Conservation (phyloP, 768 basidiomycete species). For the Naganishia antarctica region DNA sequence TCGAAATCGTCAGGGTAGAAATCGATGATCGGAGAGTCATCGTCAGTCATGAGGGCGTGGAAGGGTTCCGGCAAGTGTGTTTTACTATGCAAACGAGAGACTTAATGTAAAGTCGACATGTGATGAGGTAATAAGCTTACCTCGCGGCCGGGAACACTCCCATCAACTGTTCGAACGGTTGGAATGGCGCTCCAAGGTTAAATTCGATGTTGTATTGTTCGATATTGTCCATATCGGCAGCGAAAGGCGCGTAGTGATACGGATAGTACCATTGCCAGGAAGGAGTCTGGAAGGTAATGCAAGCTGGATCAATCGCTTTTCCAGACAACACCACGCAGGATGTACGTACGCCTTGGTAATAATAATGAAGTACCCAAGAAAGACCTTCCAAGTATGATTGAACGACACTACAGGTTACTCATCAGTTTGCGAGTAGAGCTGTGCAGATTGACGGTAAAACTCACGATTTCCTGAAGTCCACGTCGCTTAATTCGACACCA, state of each 20-base stretch:
- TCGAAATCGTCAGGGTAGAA: constrained; percentile 90
- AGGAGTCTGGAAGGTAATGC: constrained; percentile 32
- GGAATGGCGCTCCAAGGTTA: constrained; percentile 77
- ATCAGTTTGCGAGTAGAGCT: constrained; percentile 13
- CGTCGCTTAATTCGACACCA: constrained; percentile 65
- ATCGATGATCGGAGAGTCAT: constrained; percentile 86
- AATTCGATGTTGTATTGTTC: constrained; percentile 75
- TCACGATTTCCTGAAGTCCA: constrained; percentile 68
- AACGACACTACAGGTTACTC: constrained; percentile 58
- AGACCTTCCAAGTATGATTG: constrained; percentile 86
- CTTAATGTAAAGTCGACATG: constrained; percentile 11
- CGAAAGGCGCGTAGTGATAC: constrained; percentile 96
- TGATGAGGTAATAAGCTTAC: constrained; percentile 50
- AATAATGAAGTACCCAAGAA: constrained; percentile 92
- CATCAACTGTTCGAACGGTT: constrained; percentile 96
- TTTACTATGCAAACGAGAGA: constrained; percentile 55
- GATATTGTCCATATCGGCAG: constrained; percentile 81
- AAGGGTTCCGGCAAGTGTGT: constrained; percentile 80
- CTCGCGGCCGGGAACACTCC: constrained; percentile 94
- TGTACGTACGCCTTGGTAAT: constrained; percentile 81
- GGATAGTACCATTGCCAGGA: constrained; percentile 99
- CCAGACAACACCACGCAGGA: constrained; percentile 41
- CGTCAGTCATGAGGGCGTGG: constrained; percentile 78
- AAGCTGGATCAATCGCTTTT: background rate
- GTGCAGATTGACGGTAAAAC: constrained; percentile 41